Base-by-base conservation (phyloP, 2,329 filamentous ascomycete species). In the Monosporascus ibericus region DNA sequence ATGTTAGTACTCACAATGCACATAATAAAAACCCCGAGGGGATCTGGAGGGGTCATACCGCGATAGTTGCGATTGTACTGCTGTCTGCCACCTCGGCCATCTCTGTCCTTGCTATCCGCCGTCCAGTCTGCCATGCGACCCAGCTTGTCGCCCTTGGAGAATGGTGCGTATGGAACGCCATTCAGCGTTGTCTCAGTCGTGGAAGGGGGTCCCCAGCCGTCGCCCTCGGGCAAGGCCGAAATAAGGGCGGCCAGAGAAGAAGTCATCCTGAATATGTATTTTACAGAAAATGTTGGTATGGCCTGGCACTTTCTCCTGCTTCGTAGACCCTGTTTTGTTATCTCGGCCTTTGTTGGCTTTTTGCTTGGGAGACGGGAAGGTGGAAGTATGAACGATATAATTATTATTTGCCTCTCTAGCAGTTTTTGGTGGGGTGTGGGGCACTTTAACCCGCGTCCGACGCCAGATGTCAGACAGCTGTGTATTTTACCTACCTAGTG, bases 101-200 rank as follows among this genome's bases (percentile, higher is more conserved):
- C 82, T 66, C 91, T 79, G 62, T 94, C 90, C 75, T 96, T 96
- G 71, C 88, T 85, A 69, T 96, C 94, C 47, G 85, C 69, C 18
- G 92, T 95, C 94, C 94, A 99, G 79, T 99, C 94, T 56, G 94
- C 94, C 92, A 99, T 97, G 71, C 94, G 92, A 68, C 94, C 94
- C 55, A 99, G 80, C 81, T 96, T 97, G 79, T 99, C 94, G 70
- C 90, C 91, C 76, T 99, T 99, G 62, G 92, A 96, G 79, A 94
- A 99, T 56, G 94, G 94, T 64, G 94, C 94, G 72, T 96, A 99
- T 39, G 94, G 94, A 48, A 97, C 90, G 69, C 94, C 94, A 70
- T 95, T 86, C 65, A 97, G 82, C 57, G 89, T 96, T 59, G 90
- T 95, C 71, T 96, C 90, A 64, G 77, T 84, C 55, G 91, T 87